Conservation (phyloP, 306 rosid genomes). For the Sechiopsis laciniata region DNA sequence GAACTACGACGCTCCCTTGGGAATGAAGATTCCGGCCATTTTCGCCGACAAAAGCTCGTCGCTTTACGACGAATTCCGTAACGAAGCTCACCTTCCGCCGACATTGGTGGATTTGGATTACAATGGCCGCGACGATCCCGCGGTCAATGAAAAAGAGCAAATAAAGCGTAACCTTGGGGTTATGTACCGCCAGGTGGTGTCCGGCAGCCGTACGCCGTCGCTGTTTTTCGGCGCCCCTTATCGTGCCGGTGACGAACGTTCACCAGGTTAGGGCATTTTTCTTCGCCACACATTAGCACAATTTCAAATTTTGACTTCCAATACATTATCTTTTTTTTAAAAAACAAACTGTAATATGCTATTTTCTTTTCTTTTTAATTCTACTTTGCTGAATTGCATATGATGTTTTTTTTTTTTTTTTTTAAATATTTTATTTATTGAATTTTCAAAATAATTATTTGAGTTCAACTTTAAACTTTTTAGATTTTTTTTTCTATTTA, state of each 20-base stretch:
- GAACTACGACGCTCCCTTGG: conserved; percentile 64
- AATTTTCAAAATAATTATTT: no score
- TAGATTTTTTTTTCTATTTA: no score
- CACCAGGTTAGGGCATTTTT: conserved; percentile 27
- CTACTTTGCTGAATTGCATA: no score
- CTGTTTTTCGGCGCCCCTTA: conserved; percentile 53
- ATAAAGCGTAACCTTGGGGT: conserved; percentile 38
- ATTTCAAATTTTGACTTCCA: no score
- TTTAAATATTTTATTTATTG: no score
- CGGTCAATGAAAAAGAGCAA: not conserved
- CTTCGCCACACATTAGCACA: no score
- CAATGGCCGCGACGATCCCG: not conserved
- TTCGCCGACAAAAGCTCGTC: conserved; percentile 38
- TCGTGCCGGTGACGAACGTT: conserved; percentile 50
- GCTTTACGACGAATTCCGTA: conserved; percentile 43
- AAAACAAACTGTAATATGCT: no score
- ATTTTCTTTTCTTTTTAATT: no score
- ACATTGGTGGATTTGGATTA: conserved; percentile 43
- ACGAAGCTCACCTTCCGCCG: conserved; percentile 52
- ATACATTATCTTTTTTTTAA: no score
- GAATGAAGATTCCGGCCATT: conserved; percentile 59
- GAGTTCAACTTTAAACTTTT: no score
- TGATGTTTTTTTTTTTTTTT: no score
- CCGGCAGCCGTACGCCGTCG: conserved; percentile 39
- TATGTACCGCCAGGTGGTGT: conserved; percentile 66